A percentile compares a stretch with the other conserved stretches of the same genome.
These are phyloP conservation scores for Quercus tomentella DNA, from an alignment of 331 rosid species.

Conservation along the genomic window DNA sequence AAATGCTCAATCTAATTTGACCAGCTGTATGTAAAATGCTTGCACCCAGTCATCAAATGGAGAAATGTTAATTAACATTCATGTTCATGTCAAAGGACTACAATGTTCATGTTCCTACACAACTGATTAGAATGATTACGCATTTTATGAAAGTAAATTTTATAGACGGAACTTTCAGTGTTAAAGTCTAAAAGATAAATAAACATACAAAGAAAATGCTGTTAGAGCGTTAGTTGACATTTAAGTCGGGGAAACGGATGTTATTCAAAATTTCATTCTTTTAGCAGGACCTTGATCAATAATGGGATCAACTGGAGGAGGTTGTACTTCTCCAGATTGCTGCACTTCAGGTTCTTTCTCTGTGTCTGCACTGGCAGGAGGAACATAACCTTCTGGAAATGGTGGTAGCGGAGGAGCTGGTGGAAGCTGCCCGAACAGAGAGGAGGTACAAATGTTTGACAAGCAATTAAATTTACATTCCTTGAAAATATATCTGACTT, in stretches of 20 bases:
- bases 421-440: slow-evolving; percentile 48
- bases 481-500: background rate
- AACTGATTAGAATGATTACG: background rate
- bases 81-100: background rate
- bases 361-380: slow-evolving; percentile 46
- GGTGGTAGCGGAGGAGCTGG: slow-evolving; percentile 90
- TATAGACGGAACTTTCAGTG: background rate
- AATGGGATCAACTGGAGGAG: slow-evolving; percentile 70
- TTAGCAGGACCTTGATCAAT: slow-evolving; percentile 89
- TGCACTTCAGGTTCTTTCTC: slow-evolving; percentile 66
- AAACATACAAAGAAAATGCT: background rate
- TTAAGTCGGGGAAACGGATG: background rate
- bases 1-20: too few species aligned
- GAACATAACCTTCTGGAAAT: slow-evolving; percentile 82
- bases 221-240: background rate
- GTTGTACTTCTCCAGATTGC: slow-evolving; percentile 62
- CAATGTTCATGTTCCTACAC: background rate
- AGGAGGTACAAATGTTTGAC: background rate
- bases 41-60: background rate
- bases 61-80: background rate
- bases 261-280: slow-evolving; percentile 62
- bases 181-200: background rate
- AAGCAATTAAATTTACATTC: background rate
- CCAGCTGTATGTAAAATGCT: background rate
- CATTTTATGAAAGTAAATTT: background rate